Percentiles rank a stretch among this genome's conserved stretches.
phyloP scores from a whole-genome alignment of 139 green algal species.

The Chlamydomonas sp. region DNA sequence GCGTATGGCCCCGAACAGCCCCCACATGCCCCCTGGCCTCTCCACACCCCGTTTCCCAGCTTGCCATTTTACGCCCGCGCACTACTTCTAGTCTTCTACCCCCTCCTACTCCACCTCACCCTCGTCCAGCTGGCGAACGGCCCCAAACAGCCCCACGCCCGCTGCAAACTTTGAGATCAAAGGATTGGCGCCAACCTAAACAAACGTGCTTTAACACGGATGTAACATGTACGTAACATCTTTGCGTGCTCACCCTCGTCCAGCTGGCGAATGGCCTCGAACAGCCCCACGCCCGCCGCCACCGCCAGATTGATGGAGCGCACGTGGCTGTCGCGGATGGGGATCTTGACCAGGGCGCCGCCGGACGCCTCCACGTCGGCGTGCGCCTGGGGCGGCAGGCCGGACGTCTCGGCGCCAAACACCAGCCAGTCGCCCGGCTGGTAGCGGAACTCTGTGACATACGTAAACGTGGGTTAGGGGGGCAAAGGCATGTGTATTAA shows the following conservation, averaged over 20 bases:
- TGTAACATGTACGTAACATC: neutral
- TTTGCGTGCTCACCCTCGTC: conserved; percentile 46
- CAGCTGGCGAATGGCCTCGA: conserved; percentile 90
- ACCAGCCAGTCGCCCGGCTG: conserved; percentile 43
- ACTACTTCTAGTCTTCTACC: neutral
- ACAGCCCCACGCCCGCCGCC: conserved; percentile 84
- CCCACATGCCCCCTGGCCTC: no score
- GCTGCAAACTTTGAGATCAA: no score
- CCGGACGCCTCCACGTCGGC: conserved; percentile 49
- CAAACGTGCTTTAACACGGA: neutral
- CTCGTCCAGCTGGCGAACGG: conserved; percentile 58
- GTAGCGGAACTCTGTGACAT: conserved; percentile 71
- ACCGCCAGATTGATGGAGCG: conserved; percentile 89
- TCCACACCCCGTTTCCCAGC: no score
- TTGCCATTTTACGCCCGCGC: no score
- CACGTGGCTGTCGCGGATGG: conserved; percentile 87
- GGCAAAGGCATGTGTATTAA: no score
- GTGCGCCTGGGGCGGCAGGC: conserved; percentile 78
- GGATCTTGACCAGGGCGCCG: conserved; percentile 81
- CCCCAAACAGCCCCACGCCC: no score
- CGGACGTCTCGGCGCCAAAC: conserved; percentile 76
- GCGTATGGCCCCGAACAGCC: no score
- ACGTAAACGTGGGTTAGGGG: neutral
- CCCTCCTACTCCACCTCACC: neutral
- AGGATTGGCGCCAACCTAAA: neutral